A percentile compares a stretch with the other conserved stretches of the same genome.
phyloP scores from a whole-genome alignment of 1,284 basidiomycete genomes.

The Bondarzewia mesenterica region DNA sequence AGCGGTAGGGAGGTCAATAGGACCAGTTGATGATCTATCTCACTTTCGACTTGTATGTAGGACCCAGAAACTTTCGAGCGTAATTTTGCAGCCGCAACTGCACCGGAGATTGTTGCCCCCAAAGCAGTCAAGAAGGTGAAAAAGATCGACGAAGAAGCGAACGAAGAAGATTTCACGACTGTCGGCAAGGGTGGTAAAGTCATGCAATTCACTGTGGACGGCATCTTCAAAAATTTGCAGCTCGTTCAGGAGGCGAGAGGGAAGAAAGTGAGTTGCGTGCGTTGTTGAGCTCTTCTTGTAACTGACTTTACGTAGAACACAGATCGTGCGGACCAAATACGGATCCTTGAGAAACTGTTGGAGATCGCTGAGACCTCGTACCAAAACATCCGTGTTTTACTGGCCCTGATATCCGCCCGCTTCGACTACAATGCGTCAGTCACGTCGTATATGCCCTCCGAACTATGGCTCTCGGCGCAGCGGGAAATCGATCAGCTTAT shows the following conservation, averaged over 20 bases:
- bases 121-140: slow-evolving; percentile 37
- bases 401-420: slow-evolving; percentile 89
- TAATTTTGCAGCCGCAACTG: slow-evolving; percentile 51
- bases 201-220: slow-evolving; percentile 80
- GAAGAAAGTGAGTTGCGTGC: slow-evolving; percentile 65
- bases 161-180: slow-evolving; percentile 78
- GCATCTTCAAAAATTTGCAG: slow-evolving; percentile 90
- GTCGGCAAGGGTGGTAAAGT: slow-evolving; percentile 88
- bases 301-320: slow-evolving; percentile 62
- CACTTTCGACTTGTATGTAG: slow-evolving; percentile 29
- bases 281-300: slow-evolving; percentile 1
- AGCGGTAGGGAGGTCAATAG: slow-evolving; percentile 45
- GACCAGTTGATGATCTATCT: not conserved
- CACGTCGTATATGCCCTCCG: slow-evolving; percentile 84
- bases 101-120: slow-evolving; percentile 35
- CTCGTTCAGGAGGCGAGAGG: slow-evolving; percentile 92
- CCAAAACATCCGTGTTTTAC: slow-evolving; percentile 89
- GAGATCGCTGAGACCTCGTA: slow-evolving; percentile 85
- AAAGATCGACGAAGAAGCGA: slow-evolving; percentile 31
- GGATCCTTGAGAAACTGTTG: slow-evolving; percentile 83
- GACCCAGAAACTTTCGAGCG: slow-evolving; percentile 86
- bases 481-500: slow-evolving; percentile 86
- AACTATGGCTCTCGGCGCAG: slow-evolving; percentile 86
- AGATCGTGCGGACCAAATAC: slow-evolving; percentile 91
- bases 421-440: slow-evolving; percentile 96